Base-by-base conservation (phyloP, 1,139 yeast species). In the Suhomyces ambrosiae region DNA sequence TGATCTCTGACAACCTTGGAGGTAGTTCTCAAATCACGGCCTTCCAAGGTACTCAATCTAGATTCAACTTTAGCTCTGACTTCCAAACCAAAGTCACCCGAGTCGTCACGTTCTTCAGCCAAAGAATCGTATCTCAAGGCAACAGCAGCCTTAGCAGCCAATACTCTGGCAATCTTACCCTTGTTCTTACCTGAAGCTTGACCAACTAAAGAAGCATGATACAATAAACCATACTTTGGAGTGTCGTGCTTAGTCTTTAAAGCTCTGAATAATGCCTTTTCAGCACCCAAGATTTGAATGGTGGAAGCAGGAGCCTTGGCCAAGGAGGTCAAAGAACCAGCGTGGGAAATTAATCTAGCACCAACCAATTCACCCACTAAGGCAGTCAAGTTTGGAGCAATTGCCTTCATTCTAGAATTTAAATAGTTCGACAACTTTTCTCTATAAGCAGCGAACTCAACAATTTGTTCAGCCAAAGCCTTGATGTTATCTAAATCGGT, bases 301-400 rank as follows among this genome's bases (percentile, higher is more conserved):
- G 99, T 92, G 15, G 98, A 92, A 40, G 98, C 98, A 53, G 98
- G 97, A 66, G 94, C 96, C 68, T 92, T 92, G 45, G 97, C 90
- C 61, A 92, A 76, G 67, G 88, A 88, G 50, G 97, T 89, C 63
- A 92, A 78, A 50, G 97, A 90, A 65, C 98, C 98, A 44, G 98
- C 96, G 61, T 92, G 98, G 34, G 98, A 90, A 53, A 92, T 92
- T 60, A 92, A 80, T 68, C 98, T 82, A 38, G 98, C 98, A 71
- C 98, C 98, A 47, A 92, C 94, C 60, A 90, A 89, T 74, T 92
- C 98, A 61, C 98, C 98, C 58, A 92, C 92, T 65, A 92, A 81
- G 60, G 92, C 96, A 44, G 96, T 83, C 65, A 92, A 79, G 68
- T 92, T 92, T 60, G 98, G 98, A 48, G 98, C 98, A 68, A 92